Evolutionary conservation across 495 filamentous ascomycete genomes (phyloP), one percentile per base, ranked within the genome.

Genomic region (Letharia lupina): DNA sequence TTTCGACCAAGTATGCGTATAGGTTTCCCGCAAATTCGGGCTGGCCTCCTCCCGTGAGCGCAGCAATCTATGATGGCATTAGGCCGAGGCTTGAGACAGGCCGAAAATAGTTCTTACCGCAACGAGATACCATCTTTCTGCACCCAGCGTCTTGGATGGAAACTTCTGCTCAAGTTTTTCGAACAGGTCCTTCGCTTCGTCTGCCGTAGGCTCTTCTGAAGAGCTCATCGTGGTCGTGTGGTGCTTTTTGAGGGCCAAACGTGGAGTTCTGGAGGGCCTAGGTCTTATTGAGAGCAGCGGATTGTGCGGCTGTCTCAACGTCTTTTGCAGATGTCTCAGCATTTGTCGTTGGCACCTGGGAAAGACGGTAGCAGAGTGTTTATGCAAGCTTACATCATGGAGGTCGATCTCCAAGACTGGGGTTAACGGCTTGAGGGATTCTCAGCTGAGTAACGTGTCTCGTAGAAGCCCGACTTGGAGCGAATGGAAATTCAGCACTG

Each of bases 71-170:
- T 0, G 5, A 44, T 23, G 12, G 42, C 11, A 37, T 33, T 15
- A 28, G 18, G 23, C 15, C 33, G 56, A n/a, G 12, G 37, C 39
- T n/a, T 60, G 44, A n/a, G 35, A 28, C 8, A 13, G 47, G 39
- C 13, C 12, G 13, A 35, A 12, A 18, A 4, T 35, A 4, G 35
- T 0, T 35, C 41, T 18, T 73, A 82, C 77, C 10, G 79, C 80
- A 6, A 84, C 75, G 37, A 87, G 77, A 63, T 84, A 82, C 84
- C 84, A 87, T 75, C 81, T 80, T 48, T 84, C 81, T 39, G 68
- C 68, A 39, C 82, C 81, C 18, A 84, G 70, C 23, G 70, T 75
- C 37, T 77, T 77, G 1, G 74, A 70, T 40, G 80, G 77, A 70
- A 86, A 84, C 62, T 77, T 77, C 61, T 79, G 65, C 70, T 86